phyloP scores from a whole-genome alignment of 768 basidiomycete genomes.

The Pulveroboletus sp. region DNA sequence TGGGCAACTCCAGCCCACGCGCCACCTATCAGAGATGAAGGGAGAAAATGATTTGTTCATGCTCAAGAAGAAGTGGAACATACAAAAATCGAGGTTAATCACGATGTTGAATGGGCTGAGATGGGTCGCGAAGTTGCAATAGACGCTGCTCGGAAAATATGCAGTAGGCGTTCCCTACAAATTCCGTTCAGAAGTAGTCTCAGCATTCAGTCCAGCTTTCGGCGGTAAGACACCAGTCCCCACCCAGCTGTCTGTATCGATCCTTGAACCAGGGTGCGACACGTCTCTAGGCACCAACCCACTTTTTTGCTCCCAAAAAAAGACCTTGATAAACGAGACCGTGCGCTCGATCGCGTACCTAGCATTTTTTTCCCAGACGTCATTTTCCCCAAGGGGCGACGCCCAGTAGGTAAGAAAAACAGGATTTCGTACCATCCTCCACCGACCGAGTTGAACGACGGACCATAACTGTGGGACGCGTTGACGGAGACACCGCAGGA shows the following conservation, averaged over 20 bases:
- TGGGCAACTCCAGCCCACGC: constrained; percentile 24
- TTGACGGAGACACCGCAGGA: constrained; percentile 30
- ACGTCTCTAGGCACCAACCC: constrained; percentile 32
- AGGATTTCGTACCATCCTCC: constrained; percentile 32
- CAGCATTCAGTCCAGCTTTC: neutral
- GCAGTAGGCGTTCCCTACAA: constrained; percentile 51
- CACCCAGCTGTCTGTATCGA: constrained; percentile 26
- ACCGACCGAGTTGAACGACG: constrained; percentile 31
- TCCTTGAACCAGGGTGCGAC: constrained; percentile 12
- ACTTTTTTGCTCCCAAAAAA: constrained; percentile 36
- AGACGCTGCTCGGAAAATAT: constrained; percentile 50
- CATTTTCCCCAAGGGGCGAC: neutral
- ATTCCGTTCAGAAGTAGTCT: constrained; percentile 14
- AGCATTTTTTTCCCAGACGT: neutral
- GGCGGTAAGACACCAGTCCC: neutral
- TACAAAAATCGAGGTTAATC: constrained; percentile 44
- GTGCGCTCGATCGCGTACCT: constrained; percentile 37
- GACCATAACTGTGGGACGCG: constrained; percentile 30
- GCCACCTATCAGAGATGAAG: constrained; percentile 14
- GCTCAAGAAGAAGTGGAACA: neutral
- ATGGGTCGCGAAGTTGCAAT: constrained; percentile 52
- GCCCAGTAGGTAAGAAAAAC: neutral
- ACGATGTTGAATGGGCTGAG: constrained; percentile 59
- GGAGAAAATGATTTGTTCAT: too few relatives aligned
- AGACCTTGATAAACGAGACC: constrained; percentile 32